Evolutionary conservation across 352 stramenopile genomes (phyloP), one percentile per base, ranked within the genome.

Genomic region (Phytophthora palmivora): DNA sequence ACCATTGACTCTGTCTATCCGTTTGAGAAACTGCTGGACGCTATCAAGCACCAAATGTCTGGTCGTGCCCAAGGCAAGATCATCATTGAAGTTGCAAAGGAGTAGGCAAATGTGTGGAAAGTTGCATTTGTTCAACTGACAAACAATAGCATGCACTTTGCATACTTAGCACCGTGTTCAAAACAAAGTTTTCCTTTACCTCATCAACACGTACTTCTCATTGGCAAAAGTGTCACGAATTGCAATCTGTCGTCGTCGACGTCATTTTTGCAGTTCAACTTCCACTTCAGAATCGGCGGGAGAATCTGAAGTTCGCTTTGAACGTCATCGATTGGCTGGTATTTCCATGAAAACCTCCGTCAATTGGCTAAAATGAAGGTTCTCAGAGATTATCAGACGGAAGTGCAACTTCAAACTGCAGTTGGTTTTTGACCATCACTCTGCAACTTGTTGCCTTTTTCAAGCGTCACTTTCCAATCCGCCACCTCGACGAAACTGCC

Each of bases 231-330:
- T n/a, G n/a, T n/a, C n/a, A 28, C 24, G 3, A 28, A 28, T 50
- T 60, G 21, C 38, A 41, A 60, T 73, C 22, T 9, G 67, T 83
- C 60, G 79, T 91, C 81, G 77, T 6, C 77, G 36, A 45, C 72
- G 81, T 91, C 81, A 91, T 62, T 53, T 71, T 64, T 50, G 41
- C 22, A 79, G 51, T 76, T 88, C 78, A 90, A 88, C 32, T 10
- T 69, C 30, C 59, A 67, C 62, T 59, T 34, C 37, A 51, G 37
- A 69, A 72, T 46, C 50, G 45, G 37, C 48, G 51, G 42, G 38
- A 54, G 16, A 70, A 68, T 62, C 49, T 69, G 58, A 58, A 49
- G 55, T 58, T 47, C 10, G 12, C 12, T 28, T n/a, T 33, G 50
- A 21, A 41, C n/a, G 19, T 6, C 19, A 7, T 14, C 18, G 10